phyloP scores from a whole-genome alignment of 1,284 basidiomycete genomes.

The Stygiomarasmius scandens region DNA sequence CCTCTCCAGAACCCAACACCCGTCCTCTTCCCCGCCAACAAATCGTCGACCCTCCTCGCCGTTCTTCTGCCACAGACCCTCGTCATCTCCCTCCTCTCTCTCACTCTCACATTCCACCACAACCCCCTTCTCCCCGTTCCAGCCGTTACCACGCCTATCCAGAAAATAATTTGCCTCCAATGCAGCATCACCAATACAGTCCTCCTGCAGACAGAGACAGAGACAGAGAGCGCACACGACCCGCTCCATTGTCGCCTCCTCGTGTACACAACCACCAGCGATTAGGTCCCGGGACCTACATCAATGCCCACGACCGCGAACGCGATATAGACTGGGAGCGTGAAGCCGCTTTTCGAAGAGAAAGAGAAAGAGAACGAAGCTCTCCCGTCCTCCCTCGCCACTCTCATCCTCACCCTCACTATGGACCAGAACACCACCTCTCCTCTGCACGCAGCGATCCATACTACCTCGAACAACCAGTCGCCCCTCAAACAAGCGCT shows the following conservation, averaged over 20 bases:
- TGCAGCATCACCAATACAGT: slow-evolving; percentile 43
- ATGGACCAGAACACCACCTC: slow-evolving; percentile 20
- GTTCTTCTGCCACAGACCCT: background rate
- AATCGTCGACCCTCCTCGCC: slow-evolving; percentile 40
- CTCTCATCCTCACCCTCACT: slow-evolving; percentile 41
- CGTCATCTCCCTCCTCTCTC: slow-evolving; percentile 8
- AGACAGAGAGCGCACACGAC: slow-evolving; percentile 18
- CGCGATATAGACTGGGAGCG: slow-evolving; percentile 51
- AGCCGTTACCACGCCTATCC: slow-evolving; percentile 26
- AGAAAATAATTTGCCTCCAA: slow-evolving; percentile 12
- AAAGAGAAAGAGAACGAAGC: slow-evolving; percentile 41
- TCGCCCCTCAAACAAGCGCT: too few species aligned
- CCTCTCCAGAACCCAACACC: slow-evolving; percentile 54
- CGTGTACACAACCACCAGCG: slow-evolving; percentile 68
- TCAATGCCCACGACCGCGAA: slow-evolving; percentile 54
- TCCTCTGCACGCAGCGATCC: slow-evolving; percentile 22
- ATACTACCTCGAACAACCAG: too few species aligned
- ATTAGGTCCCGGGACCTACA: slow-evolving; percentile 61
- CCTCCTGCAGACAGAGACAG: slow-evolving; percentile 36
- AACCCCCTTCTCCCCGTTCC: slow-evolving; percentile 31
- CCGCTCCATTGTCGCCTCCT: slow-evolving; percentile 39
- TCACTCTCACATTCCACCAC: background rate
- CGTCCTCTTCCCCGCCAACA: too few species aligned
- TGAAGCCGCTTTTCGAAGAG: slow-evolving; percentile 35
- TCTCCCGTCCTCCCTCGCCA: slow-evolving; percentile 47